These are phyloP conservation scores for Beta macrorhiza DNA, from an alignment of 179 eudicot genomes.

Conservation along the genomic window DNA sequence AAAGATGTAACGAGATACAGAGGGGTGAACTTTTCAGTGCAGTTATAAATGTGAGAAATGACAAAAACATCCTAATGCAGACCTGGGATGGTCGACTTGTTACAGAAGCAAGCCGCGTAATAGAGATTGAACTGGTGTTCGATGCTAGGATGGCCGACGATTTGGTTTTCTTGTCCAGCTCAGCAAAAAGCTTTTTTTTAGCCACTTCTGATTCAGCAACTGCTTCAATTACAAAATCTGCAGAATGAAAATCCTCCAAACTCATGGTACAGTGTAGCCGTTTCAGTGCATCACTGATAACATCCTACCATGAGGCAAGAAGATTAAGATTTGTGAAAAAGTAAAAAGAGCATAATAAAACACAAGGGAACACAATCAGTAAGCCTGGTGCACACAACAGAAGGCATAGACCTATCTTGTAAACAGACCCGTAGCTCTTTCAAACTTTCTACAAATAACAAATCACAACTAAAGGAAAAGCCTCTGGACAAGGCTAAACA, in stretches of 20 bases:
- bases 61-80: neutral
- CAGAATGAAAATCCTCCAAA: conserved; percentile 62
- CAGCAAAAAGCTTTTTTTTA: conserved; percentile 58
- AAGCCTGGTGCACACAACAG: neutral
- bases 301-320: conserved; percentile 36
- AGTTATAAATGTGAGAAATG: neutral
- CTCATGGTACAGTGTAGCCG: conserved; percentile 51
- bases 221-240: conserved; percentile 81
- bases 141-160: conserved; percentile 76
- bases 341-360: neutral
- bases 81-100: conserved; percentile 73
- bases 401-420: neutral
- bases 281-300: conserved; percentile 43
- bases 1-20: neutral
- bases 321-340: neutral
- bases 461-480: neutral
- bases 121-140: conserved; percentile 86
- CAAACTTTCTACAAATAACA: neutral
- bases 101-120: conserved; percentile 70
- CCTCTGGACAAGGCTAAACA: neutral
- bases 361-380: neutral
- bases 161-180: conserved; percentile 60
- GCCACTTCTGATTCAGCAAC: conserved; percentile 80
- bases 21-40: neutral
- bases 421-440: neutral